Conservation (phyloP, 2,329 filamentous ascomycete species). For the Fusarium veterinarium region DNA sequence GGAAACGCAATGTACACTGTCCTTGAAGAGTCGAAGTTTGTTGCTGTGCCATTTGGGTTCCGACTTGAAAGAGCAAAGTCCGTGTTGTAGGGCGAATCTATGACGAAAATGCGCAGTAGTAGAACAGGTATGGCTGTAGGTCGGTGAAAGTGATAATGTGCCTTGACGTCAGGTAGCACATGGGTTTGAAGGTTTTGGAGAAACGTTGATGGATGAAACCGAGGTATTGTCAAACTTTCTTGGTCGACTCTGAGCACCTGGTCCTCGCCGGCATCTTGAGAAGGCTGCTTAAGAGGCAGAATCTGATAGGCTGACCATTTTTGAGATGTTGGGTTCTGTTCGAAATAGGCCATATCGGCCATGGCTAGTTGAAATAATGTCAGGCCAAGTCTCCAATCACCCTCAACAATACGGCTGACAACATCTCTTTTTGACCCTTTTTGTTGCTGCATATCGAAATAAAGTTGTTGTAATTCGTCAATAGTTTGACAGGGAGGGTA, state of each 20-base stretch:
- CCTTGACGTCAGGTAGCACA: slow-evolving; percentile 82
- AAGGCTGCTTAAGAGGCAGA: slow-evolving; percentile 60
- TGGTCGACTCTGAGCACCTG: slow-evolving; percentile 57
- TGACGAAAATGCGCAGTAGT: slow-evolving; percentile 80
- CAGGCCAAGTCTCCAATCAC: slow-evolving; percentile 75
- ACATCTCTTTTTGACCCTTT: slow-evolving; percentile 73
- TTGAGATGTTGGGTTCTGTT: slow-evolving; percentile 72
- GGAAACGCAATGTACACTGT: slow-evolving; percentile 87
- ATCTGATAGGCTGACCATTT: slow-evolving; percentile 74
- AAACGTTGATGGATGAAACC: slow-evolving; percentile 85
- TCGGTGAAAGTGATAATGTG: slow-evolving; percentile 84
- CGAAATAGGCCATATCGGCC: slow-evolving; percentile 74
- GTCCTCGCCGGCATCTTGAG: slow-evolving; percentile 53
- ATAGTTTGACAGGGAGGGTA: slow-evolving; percentile 76
- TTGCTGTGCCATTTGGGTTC: slow-evolving; percentile 47
- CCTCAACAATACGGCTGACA: slow-evolving; percentile 71
- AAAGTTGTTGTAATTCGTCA: slow-evolving; percentile 74
- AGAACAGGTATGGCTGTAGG: slow-evolving; percentile 75
- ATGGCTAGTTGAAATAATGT: slow-evolving; percentile 75
- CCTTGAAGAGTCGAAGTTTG: slow-evolving; percentile 72
- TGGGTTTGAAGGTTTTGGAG: slow-evolving; percentile 79
- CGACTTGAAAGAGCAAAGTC: slow-evolving; percentile 57
- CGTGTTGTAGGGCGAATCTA: slow-evolving; percentile 84
- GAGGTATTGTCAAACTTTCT: slow-evolving; percentile 66
- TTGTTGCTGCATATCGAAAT: slow-evolving; percentile 67